Percentiles rank a stretch among this genome's conserved stretches.
phyloP scores from a whole-genome alignment of 2,329 filamentous ascomycete genomes.

The Penicillium glabrum region DNA sequence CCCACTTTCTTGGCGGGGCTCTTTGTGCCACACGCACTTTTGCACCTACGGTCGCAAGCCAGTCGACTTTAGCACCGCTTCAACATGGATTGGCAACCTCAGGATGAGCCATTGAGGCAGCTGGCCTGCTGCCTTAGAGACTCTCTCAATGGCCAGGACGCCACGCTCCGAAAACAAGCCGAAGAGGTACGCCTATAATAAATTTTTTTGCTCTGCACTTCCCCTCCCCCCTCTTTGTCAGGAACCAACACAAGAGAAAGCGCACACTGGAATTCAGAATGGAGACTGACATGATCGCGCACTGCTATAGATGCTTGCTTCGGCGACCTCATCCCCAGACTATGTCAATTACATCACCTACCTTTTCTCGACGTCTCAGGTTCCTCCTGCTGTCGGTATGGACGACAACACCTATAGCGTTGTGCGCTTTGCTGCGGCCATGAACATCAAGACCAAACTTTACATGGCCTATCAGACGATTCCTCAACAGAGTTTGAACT shows the following conservation, averaged over 20 bases:
- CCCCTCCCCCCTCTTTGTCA: background rate
- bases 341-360: conserved; percentile 97
- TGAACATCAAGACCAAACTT: conserved; percentile 96
- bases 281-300: conserved; percentile 3
- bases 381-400: conserved; percentile 57
- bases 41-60: conserved; percentile 21
- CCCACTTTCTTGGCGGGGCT: conserved; percentile 29
- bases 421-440: conserved; percentile 81
- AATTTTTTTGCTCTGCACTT: conserved; percentile 9
- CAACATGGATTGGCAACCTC: conserved; percentile 88
- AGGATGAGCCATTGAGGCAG: conserved; percentile 83
- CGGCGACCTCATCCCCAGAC: conserved; percentile 85
- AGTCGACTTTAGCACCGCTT: conserved; percentile 15
- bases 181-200: conserved; percentile 61
- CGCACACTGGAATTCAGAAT: background rate
- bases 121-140: conserved; percentile 86
- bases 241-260: background rate
- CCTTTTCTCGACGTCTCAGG: conserved; percentile 72
- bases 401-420: conserved; percentile 65
- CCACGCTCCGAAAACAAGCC: conserved; percentile 79
- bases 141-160: conserved; percentile 82
- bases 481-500: conserved; percentile 67
- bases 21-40: conserved; percentile 27
- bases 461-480: conserved; percentile 73
- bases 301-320: conserved; percentile 74